Evolutionary conservation across 345 rosid species (phyloP).

Genomic region (Kandelia obovata): DNA sequence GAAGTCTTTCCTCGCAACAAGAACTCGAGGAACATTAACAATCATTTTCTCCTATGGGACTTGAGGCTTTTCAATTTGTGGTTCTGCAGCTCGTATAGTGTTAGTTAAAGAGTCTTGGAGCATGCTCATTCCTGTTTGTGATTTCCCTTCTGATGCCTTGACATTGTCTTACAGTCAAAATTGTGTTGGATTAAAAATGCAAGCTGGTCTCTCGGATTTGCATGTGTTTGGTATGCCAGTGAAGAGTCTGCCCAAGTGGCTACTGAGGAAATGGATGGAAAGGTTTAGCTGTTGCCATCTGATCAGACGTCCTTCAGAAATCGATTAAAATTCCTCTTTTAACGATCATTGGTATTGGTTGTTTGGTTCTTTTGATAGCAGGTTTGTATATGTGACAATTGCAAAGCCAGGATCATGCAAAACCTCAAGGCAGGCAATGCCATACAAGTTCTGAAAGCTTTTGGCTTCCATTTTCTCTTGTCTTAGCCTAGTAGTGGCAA

Average conservation of each 20-base stretch:
- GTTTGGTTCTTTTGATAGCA: conserved; percentile 53
- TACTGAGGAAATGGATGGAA: conserved; percentile 52
- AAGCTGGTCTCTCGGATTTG: conserved; percentile 46
- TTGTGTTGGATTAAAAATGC: conserved; percentile 37
- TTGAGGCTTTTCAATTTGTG: too few relatives aligned
- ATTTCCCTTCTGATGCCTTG: background rate
- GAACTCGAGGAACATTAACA: too few relatives aligned
- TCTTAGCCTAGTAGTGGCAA: too few relatives aligned
- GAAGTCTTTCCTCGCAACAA: too few relatives aligned
- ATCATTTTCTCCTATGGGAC: too few relatives aligned
- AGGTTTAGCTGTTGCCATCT: conserved; percentile 28
- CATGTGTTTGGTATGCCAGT: conserved; percentile 47
- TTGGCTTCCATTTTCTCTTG: too few relatives aligned
- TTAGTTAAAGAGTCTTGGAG: background rate
- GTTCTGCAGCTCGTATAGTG: background rate
- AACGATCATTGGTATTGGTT: background rate
- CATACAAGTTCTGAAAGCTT: conserved; percentile 21
- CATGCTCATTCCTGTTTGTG: background rate
- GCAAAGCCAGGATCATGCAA: conserved; percentile 41
- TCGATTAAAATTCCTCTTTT: background rate
- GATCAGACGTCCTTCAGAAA: background rate
- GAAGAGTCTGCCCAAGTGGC: conserved; percentile 44
- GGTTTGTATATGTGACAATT: conserved; percentile 48
- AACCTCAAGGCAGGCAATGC: conserved; percentile 10
- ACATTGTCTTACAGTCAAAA: conserved; percentile 34